These are phyloP conservation scores for Salmacisia buchloeana DNA, from an alignment of 1,284 basidiomycete genomes.

Conservation along the genomic window DNA sequence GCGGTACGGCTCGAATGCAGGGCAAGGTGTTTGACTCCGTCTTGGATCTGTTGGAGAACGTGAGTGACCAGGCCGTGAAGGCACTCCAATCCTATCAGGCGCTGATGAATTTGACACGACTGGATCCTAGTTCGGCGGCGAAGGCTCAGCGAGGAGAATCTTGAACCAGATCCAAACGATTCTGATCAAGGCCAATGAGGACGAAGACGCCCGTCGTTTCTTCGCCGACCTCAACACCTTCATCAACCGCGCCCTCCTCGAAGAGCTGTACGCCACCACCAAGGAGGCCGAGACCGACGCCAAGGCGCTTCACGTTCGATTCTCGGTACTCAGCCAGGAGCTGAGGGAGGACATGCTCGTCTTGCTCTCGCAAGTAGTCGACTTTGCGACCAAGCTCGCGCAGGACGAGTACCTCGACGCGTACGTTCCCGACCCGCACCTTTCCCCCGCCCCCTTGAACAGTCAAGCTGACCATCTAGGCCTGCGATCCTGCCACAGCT, in stretches of 20 bases:
- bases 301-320: constrained; percentile 2
- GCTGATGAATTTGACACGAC: neutral
- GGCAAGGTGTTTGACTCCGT: constrained; percentile 1
- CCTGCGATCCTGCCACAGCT: neutral
- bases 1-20: constrained; percentile 5
- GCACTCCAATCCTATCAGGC: neutral
- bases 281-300: constrained; percentile 12
- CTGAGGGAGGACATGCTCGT: constrained; percentile 7
- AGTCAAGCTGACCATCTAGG: neutral
- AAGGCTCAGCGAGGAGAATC: constrained; percentile 7
- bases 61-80: neutral
- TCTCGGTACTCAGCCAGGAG: constrained; percentile 1
- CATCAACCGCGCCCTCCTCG: constrained; percentile 12
- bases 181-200: constrained; percentile 13
- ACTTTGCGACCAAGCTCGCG: constrained; percentile 9
- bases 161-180: constrained; percentile 8
- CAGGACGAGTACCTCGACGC: constrained; percentile 11
- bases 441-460: neutral
- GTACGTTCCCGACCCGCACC: neutral
- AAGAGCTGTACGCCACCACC: constrained; percentile 13
- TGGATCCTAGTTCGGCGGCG: constrained; percentile 8
- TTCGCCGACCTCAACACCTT: constrained; percentile 12
- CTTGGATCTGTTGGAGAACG: constrained; percentile 18
- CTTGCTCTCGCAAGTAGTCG: constrained; percentile 1
- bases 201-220: constrained; percentile 9